Evolutionary conservation across 2,329 filamentous ascomycete genomes (phyloP).

Genomic region (Dryadomyces quercus-mongolicae): DNA sequence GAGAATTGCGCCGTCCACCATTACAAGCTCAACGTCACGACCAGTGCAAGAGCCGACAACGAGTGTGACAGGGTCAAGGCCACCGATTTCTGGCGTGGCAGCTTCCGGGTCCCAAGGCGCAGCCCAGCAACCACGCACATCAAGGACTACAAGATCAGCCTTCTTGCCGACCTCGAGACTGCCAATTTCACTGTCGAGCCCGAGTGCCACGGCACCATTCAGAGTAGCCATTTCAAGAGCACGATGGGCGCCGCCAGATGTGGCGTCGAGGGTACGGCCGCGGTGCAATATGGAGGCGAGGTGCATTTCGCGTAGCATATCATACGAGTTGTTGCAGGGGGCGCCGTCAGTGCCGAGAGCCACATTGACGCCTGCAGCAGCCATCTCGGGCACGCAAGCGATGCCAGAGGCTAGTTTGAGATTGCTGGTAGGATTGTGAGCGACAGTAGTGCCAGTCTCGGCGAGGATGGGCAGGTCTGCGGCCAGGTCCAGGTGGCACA

Average conservation of each 20-base stretch:
- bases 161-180: constrained; percentile 30
- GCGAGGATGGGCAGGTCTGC: constrained; percentile 26
- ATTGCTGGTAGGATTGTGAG: constrained; percentile 39
- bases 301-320: constrained; percentile 40
- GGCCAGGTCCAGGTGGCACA: constrained; percentile 34
- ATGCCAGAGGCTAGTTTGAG: constrained; percentile 39
- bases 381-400: constrained; percentile 31
- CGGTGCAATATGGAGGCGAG: constrained; percentile 37
- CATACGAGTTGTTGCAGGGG: constrained; percentile 38
- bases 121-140: constrained; percentile 1
- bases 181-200: constrained; percentile 25
- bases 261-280: constrained; percentile 27
- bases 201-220: constrained; percentile 34
- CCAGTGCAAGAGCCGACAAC: not conserved
- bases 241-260: constrained; percentile 27
- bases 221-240: constrained; percentile 40
- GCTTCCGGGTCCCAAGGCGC: not conserved
- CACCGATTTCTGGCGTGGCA: not conserved
- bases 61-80: not conserved
- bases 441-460: constrained; percentile 28
- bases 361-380: constrained; percentile 30
- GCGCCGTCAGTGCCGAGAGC: constrained; percentile 39
- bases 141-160: constrained; percentile 25
- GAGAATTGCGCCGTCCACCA: not conserved
- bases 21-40: not conserved